Evolutionary conservation across 805 yeast genomes (phyloP).

Genomic region (Candida montana): DNA sequence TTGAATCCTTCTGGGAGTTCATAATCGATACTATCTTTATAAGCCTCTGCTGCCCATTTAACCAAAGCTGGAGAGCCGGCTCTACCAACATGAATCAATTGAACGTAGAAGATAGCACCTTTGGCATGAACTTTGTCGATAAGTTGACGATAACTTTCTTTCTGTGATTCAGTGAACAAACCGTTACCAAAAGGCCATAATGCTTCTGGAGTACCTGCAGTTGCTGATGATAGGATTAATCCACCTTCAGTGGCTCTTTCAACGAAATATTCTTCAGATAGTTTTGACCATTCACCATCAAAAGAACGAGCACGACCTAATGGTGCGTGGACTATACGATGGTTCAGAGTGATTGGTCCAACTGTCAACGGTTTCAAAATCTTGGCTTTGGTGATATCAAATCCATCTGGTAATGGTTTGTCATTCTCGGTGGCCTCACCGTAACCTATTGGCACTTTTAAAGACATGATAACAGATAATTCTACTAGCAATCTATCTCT

Average conservation of each 20-base stretch:
- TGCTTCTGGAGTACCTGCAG: slow-evolving; percentile 36
- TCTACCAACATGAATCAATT: slow-evolving; percentile 26
- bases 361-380: slow-evolving; percentile 37
- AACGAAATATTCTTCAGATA: slow-evolving; percentile 41
- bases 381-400: slow-evolving; percentile 21
- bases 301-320: slow-evolving; percentile 40
- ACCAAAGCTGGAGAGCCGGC: neutral
- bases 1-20: neutral
- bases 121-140: slow-evolving; percentile 45
- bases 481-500: no score
- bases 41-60: neutral
- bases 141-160: slow-evolving; percentile 41
- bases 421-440: neutral
- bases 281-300: slow-evolving; percentile 19
- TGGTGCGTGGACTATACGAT: slow-evolving; percentile 46
- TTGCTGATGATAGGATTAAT: slow-evolving; percentile 56
- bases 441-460: neutral
- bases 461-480: no score
- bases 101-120: slow-evolving; percentile 39
- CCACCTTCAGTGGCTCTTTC: slow-evolving; percentile 60
- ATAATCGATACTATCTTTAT: neutral
- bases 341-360: slow-evolving; percentile 28
- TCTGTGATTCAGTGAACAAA: slow-evolving; percentile 40
- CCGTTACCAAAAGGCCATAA: slow-evolving; percentile 37
- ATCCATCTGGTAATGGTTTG: neutral